Base-by-base conservation (phyloP, 371 early-diverging fungal genomes). In the Circinella umbellata region DNA sequence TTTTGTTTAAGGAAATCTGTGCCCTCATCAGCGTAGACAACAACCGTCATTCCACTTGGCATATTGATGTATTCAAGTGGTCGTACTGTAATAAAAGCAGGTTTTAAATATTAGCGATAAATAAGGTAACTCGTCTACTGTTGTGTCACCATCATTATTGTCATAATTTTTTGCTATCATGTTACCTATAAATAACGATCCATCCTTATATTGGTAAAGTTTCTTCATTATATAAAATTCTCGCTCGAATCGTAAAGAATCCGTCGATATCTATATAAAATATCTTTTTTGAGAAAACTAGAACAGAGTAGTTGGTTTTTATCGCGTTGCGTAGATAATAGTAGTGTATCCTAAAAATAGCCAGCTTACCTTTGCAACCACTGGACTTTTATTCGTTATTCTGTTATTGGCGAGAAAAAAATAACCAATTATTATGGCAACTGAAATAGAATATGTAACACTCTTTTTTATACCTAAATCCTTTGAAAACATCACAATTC, bases 211-310 rank as follows among this genome's bases (percentile, higher is more conserved):
- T 64, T 82, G 76, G 67, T 78, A 78, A 37, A 82, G 62, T 69
- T 78, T 72, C n/a, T 78, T 80, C 69, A 78, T 80, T 9, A 82
- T 74, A 60, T 78, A 78, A 66, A 76, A 82, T 60, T 82, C 82
- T 64, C 80, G 65, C 74, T 82, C 82, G 17, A 82, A 57, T 9
- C 72, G 69, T 20, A 82, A 49, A 37, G 82, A 78, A 63, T 73
- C 72, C 14, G 76, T 67, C 4, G 82, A 82, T 51, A 15, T 15
- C 51, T 51, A 51, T 5, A 5, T 13, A 51, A 13, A 51, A n/a
- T 5, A 51, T 13, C 14, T 51, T 51, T 13, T 51, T 13, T 6
- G 0, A 42, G 42, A 6, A 42, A 42, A 11, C 42, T 9, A 11
- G 11, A 9, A 42, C 6, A 42, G 1, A 42, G 27, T 27, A 27